These are phyloP conservation scores for Populus simonii DNA, from an alignment of 345 rosid species.

Conservation along the genomic window DNA sequence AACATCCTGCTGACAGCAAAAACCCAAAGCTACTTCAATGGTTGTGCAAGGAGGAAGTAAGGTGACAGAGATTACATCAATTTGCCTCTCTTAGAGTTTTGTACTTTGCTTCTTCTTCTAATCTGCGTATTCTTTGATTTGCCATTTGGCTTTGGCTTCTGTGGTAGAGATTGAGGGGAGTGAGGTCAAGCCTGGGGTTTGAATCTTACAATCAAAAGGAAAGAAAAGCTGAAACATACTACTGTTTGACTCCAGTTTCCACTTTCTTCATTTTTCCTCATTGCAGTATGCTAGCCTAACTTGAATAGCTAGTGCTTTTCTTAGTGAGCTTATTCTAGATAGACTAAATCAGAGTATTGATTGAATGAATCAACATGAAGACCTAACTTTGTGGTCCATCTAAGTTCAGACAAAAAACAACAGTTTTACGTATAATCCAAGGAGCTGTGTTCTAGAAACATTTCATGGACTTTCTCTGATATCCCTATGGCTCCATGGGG, in stretches of 20 bases:
- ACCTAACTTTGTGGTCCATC: no score
- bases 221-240: not conserved
- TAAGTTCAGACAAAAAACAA: no score
- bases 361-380: no score
- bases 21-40: constrained; percentile 68
- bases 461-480: not conserved
- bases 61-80: constrained; percentile 41
- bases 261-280: not conserved
- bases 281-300: not conserved
- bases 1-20: constrained; percentile 96
- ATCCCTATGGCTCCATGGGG: not conserved
- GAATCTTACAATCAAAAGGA: not conserved
- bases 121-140: not conserved
- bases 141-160: not conserved
- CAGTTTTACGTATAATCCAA: not conserved
- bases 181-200: not conserved
- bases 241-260: not conserved
- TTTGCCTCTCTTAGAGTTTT: not conserved
- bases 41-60: constrained; percentile 95
- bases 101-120: not conserved
- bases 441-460: not conserved
- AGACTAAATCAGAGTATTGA: no score
- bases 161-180: not conserved
- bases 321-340: not conserved
- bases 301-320: not conserved